Evolutionary conservation across 2,329 filamentous ascomycete genomes (phyloP).

Genomic region (Ceratocystis colombiana): DNA sequence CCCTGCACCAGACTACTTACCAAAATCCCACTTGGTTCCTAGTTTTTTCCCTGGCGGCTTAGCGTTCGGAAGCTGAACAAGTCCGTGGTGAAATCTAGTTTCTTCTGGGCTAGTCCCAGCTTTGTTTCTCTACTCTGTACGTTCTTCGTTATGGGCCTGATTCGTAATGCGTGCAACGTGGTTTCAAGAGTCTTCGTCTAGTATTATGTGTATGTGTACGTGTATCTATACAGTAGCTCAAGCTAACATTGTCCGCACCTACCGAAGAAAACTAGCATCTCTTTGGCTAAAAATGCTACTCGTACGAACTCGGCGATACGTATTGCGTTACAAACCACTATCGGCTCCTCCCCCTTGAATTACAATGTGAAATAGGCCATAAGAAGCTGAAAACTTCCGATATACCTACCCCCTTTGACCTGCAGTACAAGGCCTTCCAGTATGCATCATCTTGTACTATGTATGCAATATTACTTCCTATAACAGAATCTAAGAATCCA

Average conservation of each 20-base stretch:
- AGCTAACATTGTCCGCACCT: background rate
- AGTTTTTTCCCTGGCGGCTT: background rate
- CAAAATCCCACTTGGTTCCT: background rate
- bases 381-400: background rate
- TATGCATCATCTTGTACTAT: slow-evolving; percentile 1
- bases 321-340: background rate
- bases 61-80: slow-evolving; percentile 3
- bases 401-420: background rate
- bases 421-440: background rate
- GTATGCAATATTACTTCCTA: background rate
- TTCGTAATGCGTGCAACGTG: background rate
- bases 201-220: background rate
- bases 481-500: background rate
- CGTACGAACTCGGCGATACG: background rate
- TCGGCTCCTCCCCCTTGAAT: background rate
- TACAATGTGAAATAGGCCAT: background rate
- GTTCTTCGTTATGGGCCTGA: background rate
- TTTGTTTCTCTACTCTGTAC: background rate
- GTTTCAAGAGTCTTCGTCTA: background rate
- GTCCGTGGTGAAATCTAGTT: background rate
- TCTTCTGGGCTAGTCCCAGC: background rate
- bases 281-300: background rate
- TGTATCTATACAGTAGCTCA: background rate
- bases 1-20: background rate
- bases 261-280: background rate